Base-by-base conservation (phyloP, 129 eudicot genomes). In the Rutidosis leptorrhynchoides region DNA sequence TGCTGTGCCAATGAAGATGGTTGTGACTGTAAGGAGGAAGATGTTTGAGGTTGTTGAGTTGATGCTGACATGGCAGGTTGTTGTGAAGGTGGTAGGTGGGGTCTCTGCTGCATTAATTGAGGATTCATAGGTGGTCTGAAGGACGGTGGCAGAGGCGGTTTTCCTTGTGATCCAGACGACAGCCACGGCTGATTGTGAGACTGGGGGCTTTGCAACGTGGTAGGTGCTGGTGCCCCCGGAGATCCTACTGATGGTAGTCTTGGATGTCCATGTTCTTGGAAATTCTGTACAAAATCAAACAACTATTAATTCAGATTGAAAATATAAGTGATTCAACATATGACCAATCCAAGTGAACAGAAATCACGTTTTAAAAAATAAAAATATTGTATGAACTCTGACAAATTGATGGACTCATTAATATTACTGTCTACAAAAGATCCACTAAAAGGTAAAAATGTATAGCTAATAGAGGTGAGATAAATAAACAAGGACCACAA, bases 131-230 rank as follows among this genome's bases (percentile, higher is more conserved):
- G 84, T 4, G 96, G 91, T 79, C 96, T 85, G 68, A 70, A 70
- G 43, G 89, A 65, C 61, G 86, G 73, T 42, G 98, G 84, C 62
- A 93, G 64, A 25, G 95, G 90, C 23, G 96, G 95, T 65, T 83
- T 86, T 62, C 89, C 96, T 74, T 83, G 96, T 30, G 83, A 62
- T 23, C 84, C 85, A 32, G 96, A 69, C 27, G 89, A 77, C 25
- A 92, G 65, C 98, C 96, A 92, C 21, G 96, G 96, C 65, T 91
- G 98, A 56, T 84, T 82, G 72, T 85, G 95, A 48, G 89, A 22
- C 65, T 78, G 90, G 64, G 78, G 70, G 72, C 76, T 74, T 81
- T 88, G 95, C 10, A 83, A 70, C 29, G 82, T 81, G 62, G 62
- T 68, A 20, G 90, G 88, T 30, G 90, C 76, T 17, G 83, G 79